Base-by-base conservation (phyloP, 1,139 yeast genomes). In the Cylindricascospora bacillispora region DNA sequence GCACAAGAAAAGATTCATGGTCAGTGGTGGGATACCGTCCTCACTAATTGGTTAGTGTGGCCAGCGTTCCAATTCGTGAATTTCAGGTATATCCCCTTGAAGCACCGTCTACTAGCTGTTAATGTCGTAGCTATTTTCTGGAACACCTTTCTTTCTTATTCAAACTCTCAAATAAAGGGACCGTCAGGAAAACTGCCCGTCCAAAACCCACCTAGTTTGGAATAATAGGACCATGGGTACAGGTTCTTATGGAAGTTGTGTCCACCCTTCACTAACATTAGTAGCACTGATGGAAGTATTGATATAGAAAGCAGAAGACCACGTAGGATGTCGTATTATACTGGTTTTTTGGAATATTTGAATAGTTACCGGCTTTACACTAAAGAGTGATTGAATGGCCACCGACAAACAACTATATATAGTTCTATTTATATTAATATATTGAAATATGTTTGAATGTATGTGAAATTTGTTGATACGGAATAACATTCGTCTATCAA, bases 1-100 rank as follows among this genome's bases (percentile, higher is more conserved):
- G 57, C 67, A 4, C 44, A 48, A 25, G 28, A 40, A 4, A 73
- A 70, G 38, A 49, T 76, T 17, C 25, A 53, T 2, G 53, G 59
- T 11, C 67, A 69, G 34, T 74, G 74, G 70, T 63, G 69, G 70
- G 54, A 59, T 4, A 80, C 93, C 0, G 54, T 82, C 25, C 39
- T 59, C 19, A 67, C 78, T 19, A 83, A 82, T 50, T 85, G 94
- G 93, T 42, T 63, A 28, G 78, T 85, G 6, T 85, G 95, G 95
- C 95, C 95, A 0, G 59, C 70, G 0, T 75, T 85, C 45, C 95
- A 85, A 54, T 38, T 69, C 29, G 44, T 73, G 35, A 86, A 86
- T 53, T 81, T 86, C 46, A 64, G 70, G 27, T 45, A 78, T 10
- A 67, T 81, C 4, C 94, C 95, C 0, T 69, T 75, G 3, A 72